phyloP scores from a whole-genome alignment of 2,329 filamentous ascomycete genomes.

The Elsinoe necatrix region DNA sequence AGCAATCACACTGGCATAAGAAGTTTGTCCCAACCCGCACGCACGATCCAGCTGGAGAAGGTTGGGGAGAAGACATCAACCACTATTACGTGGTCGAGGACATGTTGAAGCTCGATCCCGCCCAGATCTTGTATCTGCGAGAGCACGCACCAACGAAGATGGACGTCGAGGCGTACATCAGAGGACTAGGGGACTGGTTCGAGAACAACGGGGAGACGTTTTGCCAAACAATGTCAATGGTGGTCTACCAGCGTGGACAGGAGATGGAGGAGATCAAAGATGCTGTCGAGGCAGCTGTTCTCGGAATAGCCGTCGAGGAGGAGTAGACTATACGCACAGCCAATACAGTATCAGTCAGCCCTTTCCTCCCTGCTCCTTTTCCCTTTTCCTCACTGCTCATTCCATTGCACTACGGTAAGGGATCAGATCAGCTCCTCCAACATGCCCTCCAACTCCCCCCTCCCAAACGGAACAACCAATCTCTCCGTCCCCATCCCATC shows the following conservation, averaged over 20 bases:
- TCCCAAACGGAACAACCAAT: constrained; percentile 73
- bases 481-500: constrained; percentile 79
- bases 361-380: not conserved
- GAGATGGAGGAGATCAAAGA: constrained; percentile 51
- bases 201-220: constrained; percentile 56
- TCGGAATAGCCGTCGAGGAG: constrained; percentile 49
- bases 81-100: constrained; percentile 58
- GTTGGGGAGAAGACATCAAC: constrained; percentile 56
- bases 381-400: not conserved
- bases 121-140: constrained; percentile 50
- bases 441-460: constrained; percentile 81
- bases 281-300: constrained; percentile 59
- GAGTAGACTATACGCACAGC: constrained; percentile 17
- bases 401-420: not conserved
- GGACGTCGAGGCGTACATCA: constrained; percentile 49
- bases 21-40: constrained; percentile 17
- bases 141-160: constrained; percentile 49
- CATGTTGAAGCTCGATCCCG: constrained; percentile 55
- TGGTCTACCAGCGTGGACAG: constrained; percentile 47
- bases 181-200: constrained; percentile 50
- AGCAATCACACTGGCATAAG: constrained; percentile 16
- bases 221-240: constrained; percentile 49
- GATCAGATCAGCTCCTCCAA: constrained; percentile 59
- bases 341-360: not conserved
- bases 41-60: constrained; percentile 44